These are phyloP conservation scores for Eremochloa ophiuroides DNA, from an alignment of 176 grass and related monocot species.

Conservation along the genomic window DNA sequence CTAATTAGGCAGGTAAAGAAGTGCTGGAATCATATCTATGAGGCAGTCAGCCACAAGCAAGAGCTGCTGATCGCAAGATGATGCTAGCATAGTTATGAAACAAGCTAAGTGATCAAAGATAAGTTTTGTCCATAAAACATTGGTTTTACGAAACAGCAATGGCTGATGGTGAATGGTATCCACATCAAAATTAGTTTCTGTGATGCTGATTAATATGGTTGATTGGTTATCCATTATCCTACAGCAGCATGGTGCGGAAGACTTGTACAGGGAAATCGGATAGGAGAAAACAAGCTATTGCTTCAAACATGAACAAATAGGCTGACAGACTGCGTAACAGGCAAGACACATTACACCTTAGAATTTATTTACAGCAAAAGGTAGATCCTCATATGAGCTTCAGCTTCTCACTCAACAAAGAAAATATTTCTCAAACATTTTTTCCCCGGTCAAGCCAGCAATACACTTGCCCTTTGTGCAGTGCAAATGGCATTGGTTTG, in stretches of 20 bases:
- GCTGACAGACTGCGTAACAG: background rate
- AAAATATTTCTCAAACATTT: background rate
- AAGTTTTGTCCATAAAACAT: background rate
- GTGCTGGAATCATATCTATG: background rate
- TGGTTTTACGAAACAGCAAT: background rate
- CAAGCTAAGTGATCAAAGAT: background rate
- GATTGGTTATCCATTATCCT: background rate
- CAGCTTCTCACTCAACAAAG: background rate
- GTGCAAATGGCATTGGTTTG: too few relatives aligned
- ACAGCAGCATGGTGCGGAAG: background rate
- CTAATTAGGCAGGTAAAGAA: background rate
- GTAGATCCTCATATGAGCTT: background rate
- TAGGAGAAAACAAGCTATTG: background rate
- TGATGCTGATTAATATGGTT: background rate
- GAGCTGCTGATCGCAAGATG: constrained; percentile 6
- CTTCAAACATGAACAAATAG: background rate
- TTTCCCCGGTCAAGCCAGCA: background rate
- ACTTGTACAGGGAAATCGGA: background rate
- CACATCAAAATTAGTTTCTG: background rate
- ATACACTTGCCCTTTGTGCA: background rate
- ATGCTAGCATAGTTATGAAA: background rate
- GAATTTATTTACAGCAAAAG: background rate
- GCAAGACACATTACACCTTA: background rate
- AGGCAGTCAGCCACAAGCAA: background rate
- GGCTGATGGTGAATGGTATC: background rate